A percentile compares a stretch with the other conserved stretches of the same genome.
phyloP scores from a whole-genome alignment of 208 protist genomes.

The Leptomonas pyrrhocoris region DNA sequence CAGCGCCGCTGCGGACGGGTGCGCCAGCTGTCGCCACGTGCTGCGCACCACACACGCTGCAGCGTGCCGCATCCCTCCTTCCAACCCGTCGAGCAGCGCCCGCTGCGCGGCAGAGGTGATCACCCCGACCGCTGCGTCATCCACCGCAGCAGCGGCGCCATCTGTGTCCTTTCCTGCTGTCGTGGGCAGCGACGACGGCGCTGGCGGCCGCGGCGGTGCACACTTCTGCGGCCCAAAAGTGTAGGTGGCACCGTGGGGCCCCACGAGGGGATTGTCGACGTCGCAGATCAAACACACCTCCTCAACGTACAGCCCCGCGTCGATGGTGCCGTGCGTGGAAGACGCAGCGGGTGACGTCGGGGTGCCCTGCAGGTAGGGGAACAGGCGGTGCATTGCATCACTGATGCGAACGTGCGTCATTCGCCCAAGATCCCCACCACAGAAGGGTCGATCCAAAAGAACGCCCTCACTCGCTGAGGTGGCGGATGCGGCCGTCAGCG shows the following conservation, averaged over 20 bases:
- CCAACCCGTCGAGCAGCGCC: slow-evolving; percentile 46
- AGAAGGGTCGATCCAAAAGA: slow-evolving; percentile 47
- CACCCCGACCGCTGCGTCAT: slow-evolving; percentile 49
- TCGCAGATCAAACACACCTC: slow-evolving; percentile 77
- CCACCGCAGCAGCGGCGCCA: neutral
- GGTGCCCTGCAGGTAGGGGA: slow-evolving; percentile 12
- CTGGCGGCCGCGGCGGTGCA: slow-evolving; percentile 24
- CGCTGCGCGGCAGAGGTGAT: slow-evolving; percentile 37
- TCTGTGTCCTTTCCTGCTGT: neutral
- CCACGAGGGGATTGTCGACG: slow-evolving; percentile 73
- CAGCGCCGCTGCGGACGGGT: neutral
- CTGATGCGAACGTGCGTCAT: slow-evolving; percentile 42
- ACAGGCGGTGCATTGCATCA: slow-evolving; percentile 25
- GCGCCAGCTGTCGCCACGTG: slow-evolving; percentile 23
- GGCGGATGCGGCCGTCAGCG: neutral
- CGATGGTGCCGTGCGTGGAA: neutral
- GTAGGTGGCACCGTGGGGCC: slow-evolving; percentile 64
- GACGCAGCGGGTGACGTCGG: neutral
- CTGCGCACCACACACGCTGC: slow-evolving; percentile 43
- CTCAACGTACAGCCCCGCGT: neutral
- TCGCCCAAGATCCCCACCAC: slow-evolving; percentile 52
- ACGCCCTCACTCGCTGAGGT: slow-evolving; percentile 6
- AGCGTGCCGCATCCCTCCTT: slow-evolving; percentile 63
- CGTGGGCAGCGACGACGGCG: neutral
- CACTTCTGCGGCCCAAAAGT: slow-evolving; percentile 86